Evolutionary conservation across 2,329 filamentous ascomycete species (phyloP), one percentile per base, ranked within the genome.

Genomic region (Penicillium sclerotigenum): DNA sequence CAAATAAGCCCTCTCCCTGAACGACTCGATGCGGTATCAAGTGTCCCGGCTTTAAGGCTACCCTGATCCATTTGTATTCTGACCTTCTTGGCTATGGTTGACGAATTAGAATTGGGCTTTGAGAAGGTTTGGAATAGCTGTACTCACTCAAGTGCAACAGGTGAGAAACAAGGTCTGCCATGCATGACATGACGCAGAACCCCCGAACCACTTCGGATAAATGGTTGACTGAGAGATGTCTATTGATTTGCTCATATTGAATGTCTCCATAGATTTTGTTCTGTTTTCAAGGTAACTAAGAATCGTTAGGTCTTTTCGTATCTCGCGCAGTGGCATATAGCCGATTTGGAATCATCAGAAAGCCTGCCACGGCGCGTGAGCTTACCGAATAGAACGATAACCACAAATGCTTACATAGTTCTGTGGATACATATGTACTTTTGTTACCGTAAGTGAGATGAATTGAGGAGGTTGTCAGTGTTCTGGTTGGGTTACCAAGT

Each of bases 121-220:
- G 20, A 9, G 9, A 28, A 26, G 18, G 22, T 22, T n/a, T 40
- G 5, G 3, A 3, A 5, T 13, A 22, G 36, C n/a, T n/a, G 8
- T 10, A n/a, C 63, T 45, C 55, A 65, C 65, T 59, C 18, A 67
- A 38, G 49, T 68, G 62, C 55, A 68, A 58, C 14, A 63, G 64
- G 53, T 68, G 66, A 3, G 67, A 68, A 26, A 68, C 58, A 47
- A 62, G 51, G 9, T 65, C 65, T 13, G 65, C 67, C 61, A 66
- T 66, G 34, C 65, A 67, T 51, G 66, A 69, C 65, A 67, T 51
- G 66, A 69, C n/a, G 67, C 65, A n/a, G 65, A 68, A 5, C 58
- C 61, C 18, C 61, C 61, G 20, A 62, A 64, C 61, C 61, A 64
- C 50, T 59, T 59, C 2, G 60, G 60, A 16, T 64, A 64, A 24